A percentile compares a stretch with the other conserved stretches of the same genome.
These are phyloP conservation scores for Haplosporangium sp. DNA, from an alignment of 371 early-diverging fungal genomes.

Conservation along the genomic window DNA sequence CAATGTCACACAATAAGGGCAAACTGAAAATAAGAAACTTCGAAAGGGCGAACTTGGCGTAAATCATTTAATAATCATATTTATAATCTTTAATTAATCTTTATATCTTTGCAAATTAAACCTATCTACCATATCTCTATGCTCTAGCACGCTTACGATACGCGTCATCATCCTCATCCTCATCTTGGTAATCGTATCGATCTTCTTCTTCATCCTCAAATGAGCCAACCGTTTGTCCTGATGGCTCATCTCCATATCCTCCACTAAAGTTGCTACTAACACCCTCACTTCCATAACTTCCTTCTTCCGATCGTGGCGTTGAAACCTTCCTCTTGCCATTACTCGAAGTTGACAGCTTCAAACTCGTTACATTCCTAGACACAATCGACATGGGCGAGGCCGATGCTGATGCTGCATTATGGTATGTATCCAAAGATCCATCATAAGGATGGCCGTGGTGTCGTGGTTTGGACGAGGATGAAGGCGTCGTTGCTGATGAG, in stretches of 20 bases:
- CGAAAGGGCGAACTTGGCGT: too few relatives aligned
- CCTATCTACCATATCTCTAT: slow-evolving; percentile 4
- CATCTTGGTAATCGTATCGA: slow-evolving; percentile 23
- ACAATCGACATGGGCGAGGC: slow-evolving; percentile 53
- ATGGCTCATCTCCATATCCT: slow-evolving; percentile 21
- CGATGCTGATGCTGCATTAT: slow-evolving; percentile 34
- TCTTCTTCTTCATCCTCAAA: slow-evolving; percentile 24
- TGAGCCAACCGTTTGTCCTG: neutral
- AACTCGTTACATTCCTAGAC: slow-evolving; percentile 38
- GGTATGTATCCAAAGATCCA: slow-evolving; percentile 14
- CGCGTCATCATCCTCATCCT: slow-evolving; percentile 34
- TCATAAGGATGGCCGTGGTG: slow-evolving; percentile 19
- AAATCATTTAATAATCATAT: neutral
- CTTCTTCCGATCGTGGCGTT: slow-evolving; percentile 33
- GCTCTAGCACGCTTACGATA: slow-evolving; percentile 32
- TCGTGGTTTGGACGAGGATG: slow-evolving; percentile 15
- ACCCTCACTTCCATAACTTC: slow-evolving; percentile 23
- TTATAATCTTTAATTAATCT: neutral
- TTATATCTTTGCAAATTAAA: neutral
- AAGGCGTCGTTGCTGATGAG: slow-evolving; percentile 14
- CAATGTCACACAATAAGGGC: too few relatives aligned
- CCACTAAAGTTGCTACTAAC: slow-evolving; percentile 4
- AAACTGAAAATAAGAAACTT: too few relatives aligned
- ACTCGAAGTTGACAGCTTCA: slow-evolving; percentile 39
- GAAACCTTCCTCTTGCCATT: slow-evolving; percentile 30